Evolutionary conservation across 768 basidiomycete genomes (phyloP), one percentile per base, ranked within the genome.

Genomic region (Rhodotorula babjevae): DNA sequence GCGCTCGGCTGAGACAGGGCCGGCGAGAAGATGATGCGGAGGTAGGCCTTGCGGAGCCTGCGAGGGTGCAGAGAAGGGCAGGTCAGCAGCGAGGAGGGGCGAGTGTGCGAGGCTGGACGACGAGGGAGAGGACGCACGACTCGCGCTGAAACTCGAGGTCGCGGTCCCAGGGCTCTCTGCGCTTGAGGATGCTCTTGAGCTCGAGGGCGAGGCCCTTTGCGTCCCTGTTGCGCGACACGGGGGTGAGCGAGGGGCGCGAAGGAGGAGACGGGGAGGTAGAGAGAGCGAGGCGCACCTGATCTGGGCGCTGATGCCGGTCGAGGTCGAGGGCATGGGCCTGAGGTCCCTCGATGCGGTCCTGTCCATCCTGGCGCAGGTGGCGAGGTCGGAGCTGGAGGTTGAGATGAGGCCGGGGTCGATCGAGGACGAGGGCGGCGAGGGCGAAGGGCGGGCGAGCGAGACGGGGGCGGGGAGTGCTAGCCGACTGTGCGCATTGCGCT

Each of bases 141-240:
- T 91, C 90, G 78, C 93, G 85, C 80, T 88, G 87, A 75, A 89
- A 88, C 79, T 97, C 93, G 56, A 93, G 87, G 71, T 93, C 90
- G 79, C 85, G 89, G 72, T 90, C 89, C 85, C 89, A 93, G 47
- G 92, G 90, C 63, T 88, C 87, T 52, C 84, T 85, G 18, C 64
- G 55, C 79, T 88, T 89, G 68, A 94, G 84, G 63, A 87, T 80
- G 73, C 89, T 71, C 82, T 90, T 92, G 68, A 95, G 82, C 50
- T 84, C 85, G 78, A 89, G 87, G 69, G 90, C 87, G 74, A 89
- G 85, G 77, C 83, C 83, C 79, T 89, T 91, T 77, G 91, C 90
- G 83, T 93, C 91, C 77, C 92, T 94, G 77, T 73, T 31, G 49
- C 40, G 27, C 62, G 71, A 36, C 56, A 63, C 31, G 25, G 33